phyloP scores from a whole-genome alignment of 106 monocot species.

The Dioscorea zingiberensis region DNA sequence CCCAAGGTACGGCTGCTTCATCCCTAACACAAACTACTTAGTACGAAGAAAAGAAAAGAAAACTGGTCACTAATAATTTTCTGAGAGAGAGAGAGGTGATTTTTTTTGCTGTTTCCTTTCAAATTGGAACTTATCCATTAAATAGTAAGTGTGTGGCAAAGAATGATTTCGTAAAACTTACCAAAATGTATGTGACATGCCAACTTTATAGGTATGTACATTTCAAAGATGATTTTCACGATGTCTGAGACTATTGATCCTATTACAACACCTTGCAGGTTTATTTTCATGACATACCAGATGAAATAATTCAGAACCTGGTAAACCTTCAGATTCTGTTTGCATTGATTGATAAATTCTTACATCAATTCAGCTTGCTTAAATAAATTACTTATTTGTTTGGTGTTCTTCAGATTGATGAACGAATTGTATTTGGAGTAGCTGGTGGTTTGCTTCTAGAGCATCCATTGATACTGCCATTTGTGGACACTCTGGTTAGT shows the following conservation, averaged over 20 bases:
- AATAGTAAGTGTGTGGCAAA: no score
- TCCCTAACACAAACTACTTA: no score
- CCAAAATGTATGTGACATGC: not conserved
- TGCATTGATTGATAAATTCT: not conserved
- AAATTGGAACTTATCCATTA: no score
- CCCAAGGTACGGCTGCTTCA: no score
- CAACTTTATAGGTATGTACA: no score
- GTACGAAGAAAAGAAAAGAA: no score
- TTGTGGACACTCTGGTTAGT: conserved; percentile 80
- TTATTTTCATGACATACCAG: conserved; percentile 88
- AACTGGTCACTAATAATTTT: no score
- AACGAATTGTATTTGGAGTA: conserved; percentile 66
- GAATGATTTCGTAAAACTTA: not conserved
- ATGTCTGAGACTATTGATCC: no score
- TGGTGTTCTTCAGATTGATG: conserved; percentile 48
- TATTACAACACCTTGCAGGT: conserved; percentile 39
- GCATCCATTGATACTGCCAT: conserved; percentile 68
- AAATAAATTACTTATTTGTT: not conserved
- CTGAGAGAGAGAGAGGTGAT: no score
- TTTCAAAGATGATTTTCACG: no score
- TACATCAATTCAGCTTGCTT: not conserved
- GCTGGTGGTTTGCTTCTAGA: conserved; percentile 83
- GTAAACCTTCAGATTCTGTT: conserved; percentile 25
- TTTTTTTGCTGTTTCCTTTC: no score
- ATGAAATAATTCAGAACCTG: conserved; percentile 67